Conservation (phyloP, 805 yeast genomes). For the Teunomyces stri region DNA sequence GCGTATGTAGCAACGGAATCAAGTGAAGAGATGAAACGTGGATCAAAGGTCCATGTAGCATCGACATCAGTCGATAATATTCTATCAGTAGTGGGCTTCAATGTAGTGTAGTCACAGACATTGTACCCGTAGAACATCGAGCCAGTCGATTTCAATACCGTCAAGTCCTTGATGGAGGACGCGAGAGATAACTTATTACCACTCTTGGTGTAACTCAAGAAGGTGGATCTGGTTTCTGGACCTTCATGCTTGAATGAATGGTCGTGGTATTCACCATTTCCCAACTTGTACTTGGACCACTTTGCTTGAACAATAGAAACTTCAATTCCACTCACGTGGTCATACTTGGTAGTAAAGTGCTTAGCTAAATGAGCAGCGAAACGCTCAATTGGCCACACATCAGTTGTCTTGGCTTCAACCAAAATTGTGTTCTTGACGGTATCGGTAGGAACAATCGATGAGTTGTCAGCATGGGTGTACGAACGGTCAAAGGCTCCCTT, state of each 20-base stretch:
- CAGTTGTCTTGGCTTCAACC: slow-evolving; percentile 75
- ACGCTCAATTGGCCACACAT: slow-evolving; percentile 88
- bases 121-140: slow-evolving; percentile 90
- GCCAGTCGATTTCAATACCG: slow-evolving; percentile 86
- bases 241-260: slow-evolving; percentile 89
- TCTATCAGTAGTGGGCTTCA: slow-evolving; percentile 79
- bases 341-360: slow-evolving; percentile 76
- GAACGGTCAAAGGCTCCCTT: slow-evolving; percentile 78
- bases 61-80: slow-evolving; percentile 84
- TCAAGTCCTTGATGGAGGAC: slow-evolving; percentile 75
- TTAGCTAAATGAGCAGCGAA: slow-evolving; percentile 82
- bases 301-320: slow-evolving; percentile 66
- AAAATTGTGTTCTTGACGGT: slow-evolving; percentile 87
- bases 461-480: slow-evolving; percentile 85
- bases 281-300: slow-evolving; percentile 74
- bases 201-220: slow-evolving; percentile 48
- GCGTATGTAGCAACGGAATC: slow-evolving; percentile 49
- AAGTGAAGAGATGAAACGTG: slow-evolving; percentile 49
- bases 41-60: slow-evolving; percentile 67
- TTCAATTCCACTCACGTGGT: slow-evolving; percentile 72
- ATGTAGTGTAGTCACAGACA: slow-evolving; percentile 84
- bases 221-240: slow-evolving; percentile 69
- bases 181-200: slow-evolving; percentile 53
- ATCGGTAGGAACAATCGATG: slow-evolving; percentile 90
- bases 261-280: slow-evolving; percentile 67